A percentile compares a stretch with the other conserved stretches of the same genome.
These are phyloP conservation scores for Trichoderma asperellum DNA, from an alignment of 2,329 filamentous ascomycete species.

Conservation along the genomic window DNA sequence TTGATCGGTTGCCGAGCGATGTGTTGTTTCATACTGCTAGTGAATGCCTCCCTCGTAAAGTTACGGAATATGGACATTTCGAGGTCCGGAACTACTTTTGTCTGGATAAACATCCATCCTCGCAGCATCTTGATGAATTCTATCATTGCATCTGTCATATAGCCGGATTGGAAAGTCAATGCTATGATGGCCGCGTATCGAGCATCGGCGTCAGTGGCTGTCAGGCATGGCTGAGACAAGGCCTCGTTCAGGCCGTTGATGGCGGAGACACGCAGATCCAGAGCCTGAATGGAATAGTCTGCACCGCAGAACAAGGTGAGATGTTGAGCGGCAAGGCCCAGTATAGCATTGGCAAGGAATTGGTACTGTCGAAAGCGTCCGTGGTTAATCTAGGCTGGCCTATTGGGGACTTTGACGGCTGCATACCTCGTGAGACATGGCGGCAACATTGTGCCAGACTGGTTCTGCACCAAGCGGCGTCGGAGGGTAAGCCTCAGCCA, in stretches of 20 bases:
- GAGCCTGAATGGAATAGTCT: constrained; percentile 37
- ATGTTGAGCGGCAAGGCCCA: constrained; percentile 48
- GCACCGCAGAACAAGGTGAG: constrained; percentile 36
- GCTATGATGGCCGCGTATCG: constrained; percentile 44
- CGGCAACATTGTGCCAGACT: constrained; percentile 45
- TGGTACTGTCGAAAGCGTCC: constrained; percentile 39
- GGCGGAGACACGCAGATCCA: constrained; percentile 45
- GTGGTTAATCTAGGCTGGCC: neutral
- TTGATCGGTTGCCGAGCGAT: neutral
- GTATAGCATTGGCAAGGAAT: constrained; percentile 48
- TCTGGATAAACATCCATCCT: constrained; percentile 39
- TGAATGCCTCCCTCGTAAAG: constrained; percentile 12
- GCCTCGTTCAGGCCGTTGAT: constrained; percentile 43
- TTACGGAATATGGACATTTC: constrained; percentile 9
- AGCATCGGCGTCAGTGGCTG: constrained; percentile 42
- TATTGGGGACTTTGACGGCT: too few species aligned
- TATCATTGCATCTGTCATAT: constrained; percentile 46
- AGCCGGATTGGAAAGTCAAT: constrained; percentile 45
- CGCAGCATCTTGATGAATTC: constrained; percentile 47
- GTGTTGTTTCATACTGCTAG: constrained; percentile 1
- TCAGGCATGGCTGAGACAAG: constrained; percentile 38
- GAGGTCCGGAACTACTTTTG: constrained; percentile 1
- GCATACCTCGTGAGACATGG: constrained; percentile 44
- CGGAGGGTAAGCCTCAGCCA: constrained; percentile 50
- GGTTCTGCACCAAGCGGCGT: constrained; percentile 43